phyloP scores from a whole-genome alignment of 768 basidiomycete species.

The Rhizopogon salebrosus region DNA sequence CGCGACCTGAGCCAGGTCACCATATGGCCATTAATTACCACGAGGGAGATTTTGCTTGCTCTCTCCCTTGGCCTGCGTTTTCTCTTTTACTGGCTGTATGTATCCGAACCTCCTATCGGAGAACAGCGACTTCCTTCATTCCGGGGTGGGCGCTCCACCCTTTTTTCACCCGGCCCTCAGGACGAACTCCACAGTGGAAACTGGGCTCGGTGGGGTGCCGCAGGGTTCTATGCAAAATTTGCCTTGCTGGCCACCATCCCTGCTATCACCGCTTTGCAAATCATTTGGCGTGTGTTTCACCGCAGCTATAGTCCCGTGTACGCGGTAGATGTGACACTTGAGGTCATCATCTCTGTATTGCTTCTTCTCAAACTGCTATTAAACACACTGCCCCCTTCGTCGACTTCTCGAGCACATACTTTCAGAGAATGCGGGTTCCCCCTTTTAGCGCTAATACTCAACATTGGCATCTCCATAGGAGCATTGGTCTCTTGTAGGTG shows the following conservation, averaged over 20 bases:
- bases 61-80: conserved; percentile 55
- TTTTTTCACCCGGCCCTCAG: conserved; percentile 12
- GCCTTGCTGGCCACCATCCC: conserved; percentile 39
- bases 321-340: conserved; percentile 49
- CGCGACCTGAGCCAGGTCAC: conserved; percentile 26
- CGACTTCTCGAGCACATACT: conserved; percentile 36
- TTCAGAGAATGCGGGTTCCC: conserved; percentile 44
- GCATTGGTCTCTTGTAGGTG: conserved; percentile 55
- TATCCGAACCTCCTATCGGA: conserved; percentile 49
- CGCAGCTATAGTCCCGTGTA: conserved; percentile 43
- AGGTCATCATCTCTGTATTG: conserved; percentile 52
- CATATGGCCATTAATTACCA: conserved; percentile 34
- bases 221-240: conserved; percentile 51
- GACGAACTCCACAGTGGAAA: conserved; percentile 45
- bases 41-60: conserved; percentile 56
- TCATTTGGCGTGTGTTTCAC: conserved; percentile 52
- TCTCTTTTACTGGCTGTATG: conserved; percentile 66
- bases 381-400: conserved; percentile 42
- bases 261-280: conserved; percentile 50
- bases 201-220: conserved; percentile 61
- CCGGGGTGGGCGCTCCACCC: conserved; percentile 7
- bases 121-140: conserved; percentile 18
- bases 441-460: conserved; percentile 48
- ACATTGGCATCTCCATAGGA: conserved; percentile 48
- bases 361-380: conserved; percentile 60